Conservation (phyloP, 371 early-diverging fungal species). For the Mucor plumbeus region DNA sequence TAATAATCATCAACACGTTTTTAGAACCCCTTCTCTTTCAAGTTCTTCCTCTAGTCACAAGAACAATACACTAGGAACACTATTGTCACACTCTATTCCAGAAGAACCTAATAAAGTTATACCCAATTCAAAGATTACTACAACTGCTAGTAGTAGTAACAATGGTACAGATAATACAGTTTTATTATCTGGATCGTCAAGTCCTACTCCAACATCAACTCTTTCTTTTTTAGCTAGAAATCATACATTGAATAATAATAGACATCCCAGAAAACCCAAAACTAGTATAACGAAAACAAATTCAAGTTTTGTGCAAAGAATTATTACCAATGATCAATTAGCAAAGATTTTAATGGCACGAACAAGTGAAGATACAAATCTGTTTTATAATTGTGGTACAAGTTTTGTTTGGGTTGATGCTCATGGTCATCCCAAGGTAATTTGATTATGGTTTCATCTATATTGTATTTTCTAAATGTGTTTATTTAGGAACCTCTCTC, state of each 20-base stretch:
- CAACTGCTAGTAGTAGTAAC: neutral
- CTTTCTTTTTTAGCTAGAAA: slow-evolving; percentile 43
- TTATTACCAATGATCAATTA: slow-evolving; percentile 82
- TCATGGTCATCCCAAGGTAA: slow-evolving; percentile 66
- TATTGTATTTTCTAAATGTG: neutral
- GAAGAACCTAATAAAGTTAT: slow-evolving; percentile 22
- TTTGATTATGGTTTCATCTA: neutral
- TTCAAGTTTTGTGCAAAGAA: slow-evolving; percentile 81
- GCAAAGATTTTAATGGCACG: slow-evolving; percentile 78
- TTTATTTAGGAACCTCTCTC: slow-evolving; percentile 77
- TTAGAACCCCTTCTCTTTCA: slow-evolving; percentile 35
- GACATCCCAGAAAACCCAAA: slow-evolving; percentile 48
- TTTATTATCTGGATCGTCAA: neutral
- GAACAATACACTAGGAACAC: slow-evolving; percentile 13
- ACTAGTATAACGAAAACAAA: slow-evolving; percentile 68
- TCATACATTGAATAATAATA: slow-evolving; percentile 21
- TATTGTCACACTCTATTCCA: slow-evolving; percentile 23
- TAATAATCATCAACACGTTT: slow-evolving; percentile 3
- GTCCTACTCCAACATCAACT: slow-evolving; percentile 30
- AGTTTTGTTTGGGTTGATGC: slow-evolving; percentile 84
- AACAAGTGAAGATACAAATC: slow-evolving; percentile 72
- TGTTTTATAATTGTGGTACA: slow-evolving; percentile 85
- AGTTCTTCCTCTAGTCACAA: slow-evolving; percentile 36
- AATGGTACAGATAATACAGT: neutral
- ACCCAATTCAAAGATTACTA: slow-evolving; percentile 2